phyloP scores from a whole-genome alignment of 2,329 filamentous ascomycete species.

The Fusarium tuaranense region DNA sequence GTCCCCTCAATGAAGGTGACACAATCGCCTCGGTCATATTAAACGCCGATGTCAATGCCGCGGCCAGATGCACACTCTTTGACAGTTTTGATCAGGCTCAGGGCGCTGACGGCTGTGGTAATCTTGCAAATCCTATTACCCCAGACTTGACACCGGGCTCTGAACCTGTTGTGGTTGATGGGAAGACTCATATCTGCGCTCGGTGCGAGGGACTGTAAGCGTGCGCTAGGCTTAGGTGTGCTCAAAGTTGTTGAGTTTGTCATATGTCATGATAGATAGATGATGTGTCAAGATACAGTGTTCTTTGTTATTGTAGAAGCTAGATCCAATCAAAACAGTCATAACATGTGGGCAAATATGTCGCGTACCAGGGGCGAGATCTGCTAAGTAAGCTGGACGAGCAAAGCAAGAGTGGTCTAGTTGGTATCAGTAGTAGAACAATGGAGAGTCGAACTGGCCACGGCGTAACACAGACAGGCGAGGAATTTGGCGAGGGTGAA shows the following conservation, averaged over 20 bases:
- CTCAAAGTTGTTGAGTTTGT: background rate
- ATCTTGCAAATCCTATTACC: slow-evolving; percentile 4
- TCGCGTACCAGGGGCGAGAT: background rate
- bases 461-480: too few relatives aligned
- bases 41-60: background rate
- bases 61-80: background rate
- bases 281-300: background rate
- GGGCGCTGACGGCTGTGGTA: background rate
- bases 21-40: background rate
- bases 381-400: background rate
- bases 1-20: slow-evolving; percentile 4
- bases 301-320: background rate
- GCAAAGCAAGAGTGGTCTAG: too few relatives aligned
- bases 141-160: background rate
- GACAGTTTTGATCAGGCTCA: slow-evolving; percentile 1
- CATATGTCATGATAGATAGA: background rate
- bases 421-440: too few relatives aligned
- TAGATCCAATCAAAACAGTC: background rate
- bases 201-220: background rate
- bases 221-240: background rate
- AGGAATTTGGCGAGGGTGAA: too few relatives aligned
- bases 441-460: too few relatives aligned
- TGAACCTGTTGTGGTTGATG: background rate
- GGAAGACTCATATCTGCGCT: background rate
- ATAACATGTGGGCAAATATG: background rate